Evolutionary conservation across 257 asterid species (phyloP), one percentile per base, ranked within the genome.

Genomic region (Solanum ossicruentum): DNA sequence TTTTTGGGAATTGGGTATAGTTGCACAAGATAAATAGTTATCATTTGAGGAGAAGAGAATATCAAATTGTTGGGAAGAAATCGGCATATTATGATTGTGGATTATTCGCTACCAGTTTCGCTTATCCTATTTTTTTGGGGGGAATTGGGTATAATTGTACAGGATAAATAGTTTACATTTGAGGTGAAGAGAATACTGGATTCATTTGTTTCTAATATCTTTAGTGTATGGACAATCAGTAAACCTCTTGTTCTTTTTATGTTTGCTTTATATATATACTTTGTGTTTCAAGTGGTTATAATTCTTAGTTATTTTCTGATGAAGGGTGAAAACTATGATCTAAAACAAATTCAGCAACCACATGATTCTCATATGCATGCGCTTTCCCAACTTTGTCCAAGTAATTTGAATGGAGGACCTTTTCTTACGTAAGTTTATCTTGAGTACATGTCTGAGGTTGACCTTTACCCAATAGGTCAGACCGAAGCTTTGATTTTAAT

Each of bases 361-460:
- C 99, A 97, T 80, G 85, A 91, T 87, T 97, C 99, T 84, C 99
- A 97, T 71, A 69, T 91, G 75, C 26, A 87, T 88, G 97, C 97
- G 82, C 96, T 97, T 78, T 88, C 98, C 86, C 95, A 93, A 92
- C 91, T 85, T 85, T 88, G 90, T 87, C 98, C 98, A 60, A 94
- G 91, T 92, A 95, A 97, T 87, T 89, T 91, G 51, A 93, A 83
- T 87, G 98, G 97, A 84, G 95, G 93, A 45, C 88, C 91, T 84
- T 83, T 90, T 87, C 88, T 94, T 88, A 97, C 98, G 99, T 97
- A 94, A 91, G 98, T 78, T 78, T 78, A 86, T 86, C 70, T 43
- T 4, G 28, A 52, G 83, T 78, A 54, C 61, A 52, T 15, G 20
- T 10, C 82, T 26, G 65, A 52, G 61, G 49, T 52, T 54, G 65